phyloP scores from a whole-genome alignment of 1,284 basidiomycete genomes.

The Dichomitus squalens region DNA sequence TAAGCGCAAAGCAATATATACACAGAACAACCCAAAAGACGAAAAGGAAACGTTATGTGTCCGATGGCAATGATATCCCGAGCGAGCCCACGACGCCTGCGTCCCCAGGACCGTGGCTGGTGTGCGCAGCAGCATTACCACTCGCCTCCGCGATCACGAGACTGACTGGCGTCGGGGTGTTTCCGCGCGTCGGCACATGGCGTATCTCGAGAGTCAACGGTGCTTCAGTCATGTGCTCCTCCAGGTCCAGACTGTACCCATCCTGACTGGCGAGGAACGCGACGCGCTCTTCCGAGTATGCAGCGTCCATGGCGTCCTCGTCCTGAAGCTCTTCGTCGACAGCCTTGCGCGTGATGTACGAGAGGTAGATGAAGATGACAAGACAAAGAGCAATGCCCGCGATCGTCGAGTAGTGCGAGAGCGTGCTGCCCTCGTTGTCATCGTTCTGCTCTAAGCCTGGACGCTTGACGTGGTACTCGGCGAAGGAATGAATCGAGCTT shows the following conservation, averaged over 20 bases:
- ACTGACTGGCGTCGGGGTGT: slow-evolving; percentile 12
- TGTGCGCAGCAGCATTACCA: slow-evolving; percentile 1
- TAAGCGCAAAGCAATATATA: not conserved
- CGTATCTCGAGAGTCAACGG: slow-evolving; percentile 27
- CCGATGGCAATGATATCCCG: slow-evolving; percentile 5
- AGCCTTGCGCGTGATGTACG: slow-evolving; percentile 77
- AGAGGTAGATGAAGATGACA: slow-evolving; percentile 78
- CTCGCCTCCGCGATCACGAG: not conserved
- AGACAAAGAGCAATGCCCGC: slow-evolving; percentile 74
- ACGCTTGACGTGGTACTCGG: slow-evolving; percentile 55
- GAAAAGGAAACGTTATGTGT: slow-evolving; percentile 4
- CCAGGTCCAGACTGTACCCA: slow-evolving; percentile 37
- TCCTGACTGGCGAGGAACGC: slow-evolving; percentile 41
- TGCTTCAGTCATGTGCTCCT: slow-evolving; percentile 40
- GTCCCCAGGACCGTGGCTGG: not conserved
- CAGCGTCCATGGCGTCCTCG: slow-evolving; percentile 33
- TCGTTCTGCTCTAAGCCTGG: slow-evolving; percentile 31
- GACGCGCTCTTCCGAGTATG: slow-evolving; percentile 41
- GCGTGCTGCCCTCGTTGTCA: slow-evolving; percentile 46
- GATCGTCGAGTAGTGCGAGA: slow-evolving; percentile 68
- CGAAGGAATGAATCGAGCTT: slow-evolving; percentile 82
- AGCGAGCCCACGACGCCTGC: not conserved
- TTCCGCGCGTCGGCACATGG: slow-evolving; percentile 9
- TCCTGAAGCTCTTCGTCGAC: slow-evolving; percentile 79
- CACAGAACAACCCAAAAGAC: not conserved